Conservation (phyloP, 2,329 filamentous ascomycete species). For the Didymella sp. region DNA sequence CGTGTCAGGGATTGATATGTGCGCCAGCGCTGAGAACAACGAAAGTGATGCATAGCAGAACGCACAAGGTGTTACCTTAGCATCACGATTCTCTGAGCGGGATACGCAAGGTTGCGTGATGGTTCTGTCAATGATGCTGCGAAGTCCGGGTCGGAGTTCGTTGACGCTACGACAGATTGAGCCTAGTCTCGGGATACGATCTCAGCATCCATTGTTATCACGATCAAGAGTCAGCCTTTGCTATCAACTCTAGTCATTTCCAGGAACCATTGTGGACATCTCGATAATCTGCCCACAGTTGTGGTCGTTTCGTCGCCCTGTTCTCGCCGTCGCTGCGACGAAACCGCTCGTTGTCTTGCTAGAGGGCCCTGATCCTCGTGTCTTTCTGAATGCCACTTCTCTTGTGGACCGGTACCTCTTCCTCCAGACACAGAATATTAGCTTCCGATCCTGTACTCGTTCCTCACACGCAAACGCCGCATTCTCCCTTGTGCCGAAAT, state of each 20-base stretch:
- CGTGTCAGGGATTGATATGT: not conserved
- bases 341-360: not conserved
- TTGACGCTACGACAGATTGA: not conserved
- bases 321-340: not conserved
- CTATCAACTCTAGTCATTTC: not conserved
- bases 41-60: not conserved
- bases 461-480: not conserved
- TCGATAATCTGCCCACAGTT: not conserved
- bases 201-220: not conserved
- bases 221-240: not conserved
- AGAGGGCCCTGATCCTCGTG: not conserved
- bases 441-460: not conserved
- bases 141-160: not conserved
- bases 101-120: not conserved
- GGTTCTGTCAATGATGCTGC: not conserved
- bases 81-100: too few relatives aligned
- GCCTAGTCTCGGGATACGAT: slow-evolving; percentile 6
- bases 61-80: not conserved
- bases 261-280: too few relatives aligned
- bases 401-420: not conserved
- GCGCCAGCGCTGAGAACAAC: not conserved
- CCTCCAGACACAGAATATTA: not conserved
- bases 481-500: not conserved
- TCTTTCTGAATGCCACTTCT: not conserved
- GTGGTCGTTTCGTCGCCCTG: not conserved